Evolutionary conservation across 164 flowering plant genomes (phyloP).

Genomic region (Chimonanthus praecox): DNA sequence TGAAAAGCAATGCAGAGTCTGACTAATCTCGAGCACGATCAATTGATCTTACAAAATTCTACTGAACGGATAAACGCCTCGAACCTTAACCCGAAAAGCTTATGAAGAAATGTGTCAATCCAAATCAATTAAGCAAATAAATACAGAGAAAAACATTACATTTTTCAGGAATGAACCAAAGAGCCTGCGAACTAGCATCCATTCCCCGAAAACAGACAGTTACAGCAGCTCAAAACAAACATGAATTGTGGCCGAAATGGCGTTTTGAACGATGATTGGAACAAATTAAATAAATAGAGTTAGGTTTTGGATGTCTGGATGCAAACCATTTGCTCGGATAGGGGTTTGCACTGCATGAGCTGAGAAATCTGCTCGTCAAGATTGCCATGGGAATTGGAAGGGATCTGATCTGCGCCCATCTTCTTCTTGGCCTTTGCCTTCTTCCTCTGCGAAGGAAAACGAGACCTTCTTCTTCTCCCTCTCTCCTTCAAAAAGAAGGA

Average conservation of each 20-base stretch:
- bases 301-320: not conserved
- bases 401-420: slow-evolving; percentile 51
- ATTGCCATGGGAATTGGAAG: slow-evolving; percentile 54
- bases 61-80: too few relatives aligned
- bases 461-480: slow-evolving; percentile 9
- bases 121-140: too few relatives aligned
- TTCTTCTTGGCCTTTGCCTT: slow-evolving; percentile 6
- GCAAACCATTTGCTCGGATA: slow-evolving; percentile 78
- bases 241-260: not conserved
- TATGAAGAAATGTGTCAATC: too few relatives aligned
- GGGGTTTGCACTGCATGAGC: slow-evolving; percentile 97
- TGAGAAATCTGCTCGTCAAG: slow-evolving; percentile 78
- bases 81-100: too few relatives aligned
- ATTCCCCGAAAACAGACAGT: not conserved
- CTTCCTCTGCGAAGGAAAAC: not conserved
- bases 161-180: too few relatives aligned
- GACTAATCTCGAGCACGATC: too few relatives aligned
- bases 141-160: too few relatives aligned
- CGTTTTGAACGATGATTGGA: not conserved
- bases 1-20: too few relatives aligned
- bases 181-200: not conserved
- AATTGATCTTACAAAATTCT: too few relatives aligned
- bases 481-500: not conserved
- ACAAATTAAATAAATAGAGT: not conserved
- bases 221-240: not conserved